These are phyloP conservation scores for Nakaseomyces delphensis DNA, from an alignment of 1,139 yeast genomes.

Conservation along the genomic window DNA sequence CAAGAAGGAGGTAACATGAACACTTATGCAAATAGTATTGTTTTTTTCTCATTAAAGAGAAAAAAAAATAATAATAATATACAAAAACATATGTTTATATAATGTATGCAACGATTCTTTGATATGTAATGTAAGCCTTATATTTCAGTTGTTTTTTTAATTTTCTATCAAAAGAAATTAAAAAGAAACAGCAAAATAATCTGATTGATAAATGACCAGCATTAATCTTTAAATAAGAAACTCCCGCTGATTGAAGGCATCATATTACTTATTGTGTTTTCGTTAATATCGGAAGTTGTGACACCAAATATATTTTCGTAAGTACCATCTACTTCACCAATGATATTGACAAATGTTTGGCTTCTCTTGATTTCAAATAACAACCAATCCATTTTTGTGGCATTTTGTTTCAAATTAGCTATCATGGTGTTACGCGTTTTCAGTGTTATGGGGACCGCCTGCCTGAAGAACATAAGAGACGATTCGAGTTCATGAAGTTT, in stretches of 20 bases:
- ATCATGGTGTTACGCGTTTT: conserved; percentile 43
- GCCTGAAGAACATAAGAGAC: conserved; percentile 35
- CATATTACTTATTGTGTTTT: conserved; percentile 2
- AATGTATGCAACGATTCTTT: background rate
- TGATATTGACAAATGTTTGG: conserved; percentile 35
- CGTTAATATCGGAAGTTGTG: conserved; percentile 1
- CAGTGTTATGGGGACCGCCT: conserved; percentile 44
- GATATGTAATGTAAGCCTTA: background rate
- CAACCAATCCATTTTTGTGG: conserved; percentile 47
- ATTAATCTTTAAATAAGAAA: conserved; percentile 6
- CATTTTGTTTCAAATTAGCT: conserved; percentile 38
- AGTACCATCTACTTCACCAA: conserved; percentile 26
- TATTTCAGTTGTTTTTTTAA: conserved; percentile 2
- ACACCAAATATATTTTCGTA: conserved; percentile 6
- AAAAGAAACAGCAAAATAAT: too few species aligned
- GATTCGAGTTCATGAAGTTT: conserved; percentile 34
- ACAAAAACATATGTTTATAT: background rate
- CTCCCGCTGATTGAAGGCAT: conserved; percentile 6
- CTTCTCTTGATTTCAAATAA: conserved; percentile 44
- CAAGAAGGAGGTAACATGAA: conserved; percentile 13
- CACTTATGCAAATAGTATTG: background rate
- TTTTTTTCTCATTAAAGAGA: background rate
- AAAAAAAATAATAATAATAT: background rate
- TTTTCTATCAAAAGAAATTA: too few species aligned
- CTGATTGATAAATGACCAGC: conserved; percentile 4